phyloP scores from a whole-genome alignment of 2,329 filamentous ascomycete genomes.

The Colletotrichum tanaceti region DNA sequence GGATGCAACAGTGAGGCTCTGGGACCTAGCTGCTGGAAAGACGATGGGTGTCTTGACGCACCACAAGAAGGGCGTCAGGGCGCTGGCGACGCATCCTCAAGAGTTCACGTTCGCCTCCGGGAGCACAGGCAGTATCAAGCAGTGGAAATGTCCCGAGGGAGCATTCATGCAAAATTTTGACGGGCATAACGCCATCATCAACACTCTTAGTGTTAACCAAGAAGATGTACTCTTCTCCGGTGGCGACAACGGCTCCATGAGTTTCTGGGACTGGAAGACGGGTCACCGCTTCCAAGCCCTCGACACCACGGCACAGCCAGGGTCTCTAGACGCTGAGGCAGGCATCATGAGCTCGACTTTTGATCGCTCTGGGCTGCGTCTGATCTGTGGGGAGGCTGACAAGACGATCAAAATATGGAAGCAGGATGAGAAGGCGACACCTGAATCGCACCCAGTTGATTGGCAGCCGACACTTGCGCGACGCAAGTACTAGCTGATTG shows the following conservation, averaged over 20 bases:
- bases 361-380: conserved; percentile 85
- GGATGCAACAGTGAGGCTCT: conserved; percentile 89
- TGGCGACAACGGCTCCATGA: conserved; percentile 93
- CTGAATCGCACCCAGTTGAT: conserved; percentile 89
- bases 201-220: conserved; percentile 91
- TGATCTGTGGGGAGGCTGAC: conserved; percentile 95
- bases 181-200: conserved; percentile 96
- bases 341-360: conserved; percentile 96
- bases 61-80: conserved; percentile 96
- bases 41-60: conserved; percentile 96
- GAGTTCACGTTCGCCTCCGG: conserved; percentile 97
- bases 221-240: conserved; percentile 96
- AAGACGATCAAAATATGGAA: conserved; percentile 99
- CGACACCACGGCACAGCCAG: conserved; percentile 93
- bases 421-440: conserved; percentile 89
- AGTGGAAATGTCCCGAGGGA: conserved; percentile 98
- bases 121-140: conserved; percentile 94
- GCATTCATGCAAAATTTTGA: conserved; percentile 99
- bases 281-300: conserved; percentile 90
- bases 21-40: conserved; percentile 97
- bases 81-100: conserved; percentile 83
- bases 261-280: conserved; percentile 99
- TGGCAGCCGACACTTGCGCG: conserved; percentile 87
- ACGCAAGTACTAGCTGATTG: conserved; percentile 69
- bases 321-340: conserved; percentile 91